phyloP scores from a whole-genome alignment of 2,329 filamentous ascomycete species.

The Fusarium paranaense region DNA sequence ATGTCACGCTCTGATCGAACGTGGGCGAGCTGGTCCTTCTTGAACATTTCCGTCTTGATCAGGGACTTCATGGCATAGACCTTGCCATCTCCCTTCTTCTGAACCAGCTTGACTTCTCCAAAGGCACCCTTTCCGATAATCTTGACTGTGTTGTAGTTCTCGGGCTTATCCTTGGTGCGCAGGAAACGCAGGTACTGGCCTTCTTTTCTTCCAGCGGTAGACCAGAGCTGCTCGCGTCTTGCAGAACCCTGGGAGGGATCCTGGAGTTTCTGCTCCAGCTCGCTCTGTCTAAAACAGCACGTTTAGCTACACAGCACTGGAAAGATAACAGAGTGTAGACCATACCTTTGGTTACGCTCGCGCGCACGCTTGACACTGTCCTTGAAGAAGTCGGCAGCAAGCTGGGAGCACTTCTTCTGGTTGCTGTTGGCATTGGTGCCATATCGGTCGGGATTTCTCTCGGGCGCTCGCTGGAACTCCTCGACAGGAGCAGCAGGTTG shows the following conservation, averaged over 20 bases:
- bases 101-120: slow-evolving; percentile 96
- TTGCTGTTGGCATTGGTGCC: slow-evolving; percentile 74
- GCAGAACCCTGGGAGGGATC: slow-evolving; percentile 80
- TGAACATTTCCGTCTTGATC: slow-evolving; percentile 99
- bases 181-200: slow-evolving; percentile 94
- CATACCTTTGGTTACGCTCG: slow-evolving; percentile 92
- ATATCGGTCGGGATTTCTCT: slow-evolving; percentile 87
- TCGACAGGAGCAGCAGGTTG: slow-evolving; percentile 70
- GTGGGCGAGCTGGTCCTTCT: slow-evolving; percentile 97
- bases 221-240: slow-evolving; percentile 86
- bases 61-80: slow-evolving; percentile 98
- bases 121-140: slow-evolving; percentile 99
- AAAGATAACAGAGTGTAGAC: slow-evolving; percentile 8
- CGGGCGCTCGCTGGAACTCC: slow-evolving; percentile 82
- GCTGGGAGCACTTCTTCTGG: slow-evolving; percentile 75
- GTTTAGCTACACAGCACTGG: slow-evolving; percentile 12
- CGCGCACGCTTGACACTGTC: slow-evolving; percentile 96
- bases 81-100: slow-evolving; percentile 95
- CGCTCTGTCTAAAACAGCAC: slow-evolving; percentile 77
- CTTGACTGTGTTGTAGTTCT: slow-evolving; percentile 96
- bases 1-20: slow-evolving; percentile 98
- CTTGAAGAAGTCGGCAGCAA: slow-evolving; percentile 94
- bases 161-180: slow-evolving; percentile 89
- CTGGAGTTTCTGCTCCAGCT: slow-evolving; percentile 87
- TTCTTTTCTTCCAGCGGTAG: slow-evolving; percentile 87